Base-by-base conservation (phyloP, 2,329 filamentous ascomycete species). In the Talaromyces sp. region DNA sequence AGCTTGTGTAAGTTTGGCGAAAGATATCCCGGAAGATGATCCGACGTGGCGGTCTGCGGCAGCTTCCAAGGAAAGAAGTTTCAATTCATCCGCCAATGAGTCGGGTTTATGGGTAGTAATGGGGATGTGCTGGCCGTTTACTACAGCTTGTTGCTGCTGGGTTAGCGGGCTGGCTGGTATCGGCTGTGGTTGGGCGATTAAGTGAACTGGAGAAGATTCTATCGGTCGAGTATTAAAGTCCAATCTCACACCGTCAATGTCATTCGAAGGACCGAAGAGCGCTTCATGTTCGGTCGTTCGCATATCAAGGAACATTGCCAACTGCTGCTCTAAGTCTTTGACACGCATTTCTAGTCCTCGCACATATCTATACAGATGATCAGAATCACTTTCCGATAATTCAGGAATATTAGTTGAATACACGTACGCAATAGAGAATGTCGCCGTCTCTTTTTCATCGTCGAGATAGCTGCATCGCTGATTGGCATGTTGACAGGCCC, bases 11-110 rank as follows among this genome's bases (percentile, higher is more conserved):
- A 82, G 71, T 41, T 76, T 78, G 6, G 81, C 81, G 66, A 83
- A 82, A 0, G 79, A 80, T 1, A 82, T 63, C 0, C 81, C 81
- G 0, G 81, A 82, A 0, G 79, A 75, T 0, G 79, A 79, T 2
- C 81, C 80, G 4, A 83, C 68, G 65, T 82, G 77, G 3, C 79
- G 73, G 43, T 83, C 81, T 10, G 80, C 80, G 0, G 79, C 74
- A 1, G 80, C 81, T 61, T 82, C 79, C 0, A 82, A 70, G 0
- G 80, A 81, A 2, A 82, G 68, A 0, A 71, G 66, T 54, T 77
- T 75, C 8, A 81, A 72, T 67, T 79, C 78, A 22, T 43, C 37
- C 3, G 39, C 61, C 19, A 63, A 57, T 3, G 61, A 63, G 3
- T 41, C 35, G 13, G 50, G 39, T 39, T 41, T 62, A 31, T 50